Evolutionary conservation across 805 yeast species (phyloP), one percentile per base, ranked within the genome.

Genomic region (Candida caryicola): DNA sequence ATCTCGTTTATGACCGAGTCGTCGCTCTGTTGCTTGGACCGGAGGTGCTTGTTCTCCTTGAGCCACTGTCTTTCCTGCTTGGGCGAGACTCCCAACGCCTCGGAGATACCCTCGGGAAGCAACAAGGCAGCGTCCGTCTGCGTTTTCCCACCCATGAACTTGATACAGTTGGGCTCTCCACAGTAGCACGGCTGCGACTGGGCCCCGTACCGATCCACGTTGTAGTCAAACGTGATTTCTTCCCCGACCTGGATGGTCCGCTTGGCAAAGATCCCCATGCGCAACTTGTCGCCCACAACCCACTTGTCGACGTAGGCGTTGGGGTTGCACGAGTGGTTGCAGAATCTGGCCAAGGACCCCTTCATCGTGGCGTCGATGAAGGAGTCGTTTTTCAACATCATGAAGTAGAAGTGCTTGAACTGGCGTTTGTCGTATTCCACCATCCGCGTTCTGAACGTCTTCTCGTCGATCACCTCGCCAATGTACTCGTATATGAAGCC

Each of bases 161-260:
- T 96, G 30, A 88, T 74, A 73, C 99, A 91, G 61, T 88, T 90
- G 19, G 84, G 72, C 47, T 89, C 95, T 3, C 95, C 96, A 66
- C 99, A 91, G 62, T 85, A 85, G 64, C 99, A 91, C 23, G 85
- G 84, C 64, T 93, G 98, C 10, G 95, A 88, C 41, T 81, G 82
- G 2, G 97, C 95, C 21, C 99, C 99, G 59, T 90, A 91, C 46
- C 98, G 72, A 62, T 91, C 99, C 23, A 93, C 98, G 54, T 91
- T 91, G 61, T 91, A 91, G 56, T 85, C 90, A 59, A 85, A 85
- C 1, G 97, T 87, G 49, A 91, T 79, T 58, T 91, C 99, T 60
- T 93, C 98, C 38, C 96, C 96, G 42, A 61, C 60, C 5, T 47
- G 31, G 36, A 91, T 87, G 18, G 71, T 62, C 46, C 95, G 70